Evolutionary conservation across 495 filamentous ascomycete genomes (phyloP).

Genomic region (Hypoxylon trugodes): DNA sequence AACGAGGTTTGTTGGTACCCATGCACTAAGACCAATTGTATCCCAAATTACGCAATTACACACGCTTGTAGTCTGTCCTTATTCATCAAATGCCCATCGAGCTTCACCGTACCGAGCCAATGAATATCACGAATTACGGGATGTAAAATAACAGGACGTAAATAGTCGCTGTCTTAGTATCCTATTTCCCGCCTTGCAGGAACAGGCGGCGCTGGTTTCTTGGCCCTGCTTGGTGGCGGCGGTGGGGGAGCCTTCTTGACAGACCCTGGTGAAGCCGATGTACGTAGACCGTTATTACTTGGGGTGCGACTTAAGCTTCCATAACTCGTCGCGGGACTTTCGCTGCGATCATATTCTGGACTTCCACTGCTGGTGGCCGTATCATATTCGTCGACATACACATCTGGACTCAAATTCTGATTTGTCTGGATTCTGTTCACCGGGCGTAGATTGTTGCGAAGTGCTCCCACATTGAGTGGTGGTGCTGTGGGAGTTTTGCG

Average conservation of each 20-base stretch:
- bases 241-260: conserved; percentile 79
- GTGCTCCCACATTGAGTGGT: conserved; percentile 44
- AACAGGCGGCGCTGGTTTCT: conserved; percentile 78
- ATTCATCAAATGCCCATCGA: neutral
- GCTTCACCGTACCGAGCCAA: neutral
- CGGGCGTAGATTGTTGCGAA: conserved; percentile 54
- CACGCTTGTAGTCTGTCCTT: neutral
- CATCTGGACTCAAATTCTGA: conserved; percentile 64
- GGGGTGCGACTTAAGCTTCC: conserved; percentile 65
- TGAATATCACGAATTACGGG: neutral
- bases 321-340: conserved; percentile 70
- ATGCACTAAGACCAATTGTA: neutral
- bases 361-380: conserved; percentile 65
- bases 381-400: conserved; percentile 71
- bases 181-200: conserved; percentile 51
- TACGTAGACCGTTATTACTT: conserved; percentile 58
- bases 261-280: conserved; percentile 43
- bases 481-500: conserved; percentile 42
- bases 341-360: conserved; percentile 67
- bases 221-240: conserved; percentile 79
- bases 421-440: conserved; percentile 57
- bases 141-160: neutral
- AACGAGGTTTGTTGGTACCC: neutral
- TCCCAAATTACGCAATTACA: conserved; percentile 26
- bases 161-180: conserved; percentile 33